Evolutionary conservation across 2,329 filamentous ascomycete genomes (phyloP).

Genomic region (Sporothrix inflata): DNA sequence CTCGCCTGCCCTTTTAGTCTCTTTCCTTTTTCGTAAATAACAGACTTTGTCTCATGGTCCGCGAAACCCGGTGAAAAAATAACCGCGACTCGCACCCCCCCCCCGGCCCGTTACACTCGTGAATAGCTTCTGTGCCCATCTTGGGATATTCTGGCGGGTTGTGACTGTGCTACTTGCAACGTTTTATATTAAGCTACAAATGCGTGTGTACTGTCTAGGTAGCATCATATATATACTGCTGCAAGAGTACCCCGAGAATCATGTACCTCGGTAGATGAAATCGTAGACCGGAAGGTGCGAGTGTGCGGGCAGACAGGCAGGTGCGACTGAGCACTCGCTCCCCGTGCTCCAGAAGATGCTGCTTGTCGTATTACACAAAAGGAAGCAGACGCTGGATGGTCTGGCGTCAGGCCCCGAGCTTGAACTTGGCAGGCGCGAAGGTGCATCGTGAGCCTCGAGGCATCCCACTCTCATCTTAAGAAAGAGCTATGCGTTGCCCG

Average conservation of each 20-base stretch:
- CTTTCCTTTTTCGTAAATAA: not conserved
- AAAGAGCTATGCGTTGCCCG: not conserved
- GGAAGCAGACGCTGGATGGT: not conserved
- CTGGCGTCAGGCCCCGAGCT: not conserved
- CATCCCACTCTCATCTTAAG: not conserved
- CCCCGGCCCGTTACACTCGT: not conserved
- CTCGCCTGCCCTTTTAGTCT: not conserved
- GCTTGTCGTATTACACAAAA: too few species aligned
- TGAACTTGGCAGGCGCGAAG: not conserved
- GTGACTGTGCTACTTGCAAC: not conserved
- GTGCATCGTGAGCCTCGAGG: not conserved
- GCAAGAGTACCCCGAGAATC: not conserved
- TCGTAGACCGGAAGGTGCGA: not conserved
- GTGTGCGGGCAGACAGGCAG: not conserved
- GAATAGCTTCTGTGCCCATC: not conserved
- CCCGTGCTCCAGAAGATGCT: not conserved
- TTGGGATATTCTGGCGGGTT: not conserved
- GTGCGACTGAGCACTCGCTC: not conserved
- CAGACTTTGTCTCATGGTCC: not conserved
- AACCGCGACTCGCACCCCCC: not conserved
- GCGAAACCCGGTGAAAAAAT: not conserved
- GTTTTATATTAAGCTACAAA: not conserved
- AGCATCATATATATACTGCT: not conserved
- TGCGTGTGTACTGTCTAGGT: not conserved
- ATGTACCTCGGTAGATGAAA: not conserved